Evolutionary conservation across 176 grass and related monocot genomes (phyloP), one percentile per base, ranked within the genome.

Genomic region (Rhynchospora pubera): DNA sequence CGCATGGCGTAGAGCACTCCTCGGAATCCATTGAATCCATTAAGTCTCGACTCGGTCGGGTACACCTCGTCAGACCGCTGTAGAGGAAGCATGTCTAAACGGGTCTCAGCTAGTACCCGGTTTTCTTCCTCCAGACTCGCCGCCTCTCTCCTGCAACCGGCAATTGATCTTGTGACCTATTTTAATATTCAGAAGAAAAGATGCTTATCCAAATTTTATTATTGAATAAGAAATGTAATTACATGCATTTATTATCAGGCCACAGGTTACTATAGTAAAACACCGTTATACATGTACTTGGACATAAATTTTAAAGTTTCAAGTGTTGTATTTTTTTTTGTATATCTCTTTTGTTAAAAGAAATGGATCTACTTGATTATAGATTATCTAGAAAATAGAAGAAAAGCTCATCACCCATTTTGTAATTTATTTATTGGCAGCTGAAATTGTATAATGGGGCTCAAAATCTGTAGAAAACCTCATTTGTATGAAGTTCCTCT

Each of bases 11-110:
- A 94, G 23, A 97, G 85, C 77, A 97, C 86, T 53, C 90, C 91
- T 70, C 91, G 80, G 85, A 97, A 97, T 34, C 94, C 94, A 78
- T 97, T 97, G 88, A 91, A 97, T 7, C 94, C 94, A 45, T 77
- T 87, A 12, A 94, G 83, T 64, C 79, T 90, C n/a, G 91, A 91
- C 57, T 94, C 94, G 4, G 84, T 68, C 45, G 89, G 91, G 12
- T 46, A 62, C 79, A 89, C 65, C 51, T 63, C 85, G 57, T 97
- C 94, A 85, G 74, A 73, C 45, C 92, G 83, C 32, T 84, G 80
- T 10, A 94, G 86, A 52, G 86, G 83, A 0, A 93, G 85, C 53
- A 85, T 68, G 13, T 90, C 88, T 5, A 86, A 83, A 44, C 90
- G 83, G 60, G 91, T 77, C 90, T 97, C 94, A 0, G 90, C 83